phyloP scores from a whole-genome alignment of 2,329 filamentous ascomycete species.

The Ceratocystis papillata region DNA sequence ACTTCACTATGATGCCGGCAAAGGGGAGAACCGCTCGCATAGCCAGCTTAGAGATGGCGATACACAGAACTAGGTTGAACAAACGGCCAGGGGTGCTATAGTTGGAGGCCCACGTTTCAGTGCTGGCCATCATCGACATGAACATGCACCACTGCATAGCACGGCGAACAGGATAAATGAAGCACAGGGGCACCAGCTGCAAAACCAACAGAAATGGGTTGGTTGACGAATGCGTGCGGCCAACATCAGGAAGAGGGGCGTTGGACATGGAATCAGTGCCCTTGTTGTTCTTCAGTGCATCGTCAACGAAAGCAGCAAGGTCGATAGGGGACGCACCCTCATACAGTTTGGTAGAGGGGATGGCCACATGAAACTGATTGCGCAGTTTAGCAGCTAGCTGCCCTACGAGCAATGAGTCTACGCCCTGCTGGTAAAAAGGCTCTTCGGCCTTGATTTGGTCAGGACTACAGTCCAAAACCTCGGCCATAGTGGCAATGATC shows the following conservation, averaged over 20 bases:
- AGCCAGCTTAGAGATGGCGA: slow-evolving; percentile 35
- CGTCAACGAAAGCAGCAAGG: slow-evolving; percentile 35
- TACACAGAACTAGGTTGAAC: slow-evolving; percentile 38
- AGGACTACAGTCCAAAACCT: slow-evolving; percentile 35
- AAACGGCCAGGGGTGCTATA: slow-evolving; percentile 37
- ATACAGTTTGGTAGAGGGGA: slow-evolving; percentile 44
- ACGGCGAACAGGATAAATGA: slow-evolving; percentile 42
- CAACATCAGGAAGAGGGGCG: slow-evolving; percentile 31
- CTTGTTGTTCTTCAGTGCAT: slow-evolving; percentile 25
- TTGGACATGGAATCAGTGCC: slow-evolving; percentile 21
- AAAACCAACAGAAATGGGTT: slow-evolving; percentile 39
- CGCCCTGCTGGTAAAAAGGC: slow-evolving; percentile 44
- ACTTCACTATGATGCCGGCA: slow-evolving; percentile 42
- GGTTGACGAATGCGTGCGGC: slow-evolving; percentile 39
- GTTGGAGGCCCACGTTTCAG: slow-evolving; percentile 34
- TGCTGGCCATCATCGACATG: slow-evolving; percentile 38
- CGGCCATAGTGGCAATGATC: slow-evolving; percentile 37
- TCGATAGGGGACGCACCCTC: slow-evolving; percentile 37
- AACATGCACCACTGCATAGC: slow-evolving; percentile 45
- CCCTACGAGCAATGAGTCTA: slow-evolving; percentile 45
- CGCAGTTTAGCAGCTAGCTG: slow-evolving; percentile 42
- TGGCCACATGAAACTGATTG: slow-evolving; percentile 38
- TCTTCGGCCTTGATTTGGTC: slow-evolving; percentile 34
- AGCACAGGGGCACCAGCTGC: slow-evolving; percentile 40
- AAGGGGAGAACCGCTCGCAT: slow-evolving; percentile 36